Evolutionary conservation across 495 filamentous ascomycete genomes (phyloP), one percentile per base, ranked within the genome.

Genomic region (Lasiosphaeria hispida): DNA sequence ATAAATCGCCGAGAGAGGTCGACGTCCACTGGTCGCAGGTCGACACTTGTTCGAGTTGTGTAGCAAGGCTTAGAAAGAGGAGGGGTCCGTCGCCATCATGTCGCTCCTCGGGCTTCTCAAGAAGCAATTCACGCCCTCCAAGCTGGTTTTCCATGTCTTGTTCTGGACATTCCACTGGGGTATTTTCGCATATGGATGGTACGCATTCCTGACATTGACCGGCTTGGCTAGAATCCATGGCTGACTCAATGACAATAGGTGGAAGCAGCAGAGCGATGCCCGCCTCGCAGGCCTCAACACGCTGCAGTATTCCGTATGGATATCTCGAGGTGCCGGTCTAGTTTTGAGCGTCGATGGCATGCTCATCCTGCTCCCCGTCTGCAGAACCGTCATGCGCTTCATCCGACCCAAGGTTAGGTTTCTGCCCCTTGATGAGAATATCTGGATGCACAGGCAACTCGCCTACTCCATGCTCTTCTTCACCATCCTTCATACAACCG

Each of bases 361-460:
- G 40, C 73, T 99, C 60, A 96, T 99, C 67, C 68, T 97, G 30
- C 75, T 97, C 53, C 94, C 94, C 8, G 96, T 97, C 83, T 97
- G 95, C 79, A 80, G 94, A 60, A 99, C 91, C 63, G 71, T 97
- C 18, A 78, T 99, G 48, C 81, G 88, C 68, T 87, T 82, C 64
- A 70, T 97, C 52, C 84, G 94, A 62, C 94, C 94, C 13, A 95
- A 94, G 80, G 76, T 97, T 60, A 79, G 83, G 69, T 96, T 87
- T 78, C 69, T 97, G 11, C 93, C 95, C 7, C 80, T 99, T 10
- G 94, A 99, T 66, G 94, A 99, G 73, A 91, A 88, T 23, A 84
- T 91, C 63, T 99, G 91, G 91, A 96, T 97, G 67, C 94, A 99
- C 78, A 83, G 95, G 37, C 94, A 99, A 72, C 85, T 96, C 14